Evolutionary conservation across 345 rosid genomes (phyloP).

Genomic region (Salix suchowensis): DNA sequence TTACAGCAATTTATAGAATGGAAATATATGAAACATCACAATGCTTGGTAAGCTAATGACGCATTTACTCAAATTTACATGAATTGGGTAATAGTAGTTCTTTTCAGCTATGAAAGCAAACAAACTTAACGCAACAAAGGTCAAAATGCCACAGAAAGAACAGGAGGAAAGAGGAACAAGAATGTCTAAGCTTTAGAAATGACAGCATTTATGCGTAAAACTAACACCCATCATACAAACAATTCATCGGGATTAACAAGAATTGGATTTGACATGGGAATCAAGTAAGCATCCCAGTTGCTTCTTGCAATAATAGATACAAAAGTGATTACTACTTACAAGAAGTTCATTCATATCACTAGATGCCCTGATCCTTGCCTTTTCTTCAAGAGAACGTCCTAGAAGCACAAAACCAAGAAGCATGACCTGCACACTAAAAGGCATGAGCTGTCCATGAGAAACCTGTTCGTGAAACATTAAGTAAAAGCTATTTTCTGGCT

Average conservation of each 20-base stretch:
- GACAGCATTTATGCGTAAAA: neutral
- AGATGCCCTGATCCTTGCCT: slow-evolving; percentile 78
- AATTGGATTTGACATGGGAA: slow-evolving; percentile 5
- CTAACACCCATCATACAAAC: neutral
- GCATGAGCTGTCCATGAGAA: slow-evolving; percentile 46
- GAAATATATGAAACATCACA: neutral
- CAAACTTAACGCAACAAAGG: neutral
- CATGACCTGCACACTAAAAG: slow-evolving; percentile 93
- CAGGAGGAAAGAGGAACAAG: neutral
- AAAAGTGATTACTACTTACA: slow-evolving; percentile 39
- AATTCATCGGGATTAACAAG: neutral
- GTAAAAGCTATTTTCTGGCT: neutral
- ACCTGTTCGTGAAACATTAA: slow-evolving; percentile 1
- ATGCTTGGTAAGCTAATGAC: neutral
- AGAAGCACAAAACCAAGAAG: slow-evolving; percentile 96
- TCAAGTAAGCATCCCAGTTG: slow-evolving; percentile 1
- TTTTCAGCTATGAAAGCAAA: neutral
- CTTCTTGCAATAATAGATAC: neutral
- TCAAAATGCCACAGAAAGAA: neutral
- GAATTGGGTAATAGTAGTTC: neutral
- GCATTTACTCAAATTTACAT: neutral
- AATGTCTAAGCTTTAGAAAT: neutral
- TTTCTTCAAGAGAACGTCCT: slow-evolving; percentile 93
- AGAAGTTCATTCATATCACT: slow-evolving; percentile 94
- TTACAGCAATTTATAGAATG: neutral